These are phyloP conservation scores for Beauveria pseudobassiana DNA, from an alignment of 2,329 filamentous ascomycete species.

Conservation along the genomic window DNA sequence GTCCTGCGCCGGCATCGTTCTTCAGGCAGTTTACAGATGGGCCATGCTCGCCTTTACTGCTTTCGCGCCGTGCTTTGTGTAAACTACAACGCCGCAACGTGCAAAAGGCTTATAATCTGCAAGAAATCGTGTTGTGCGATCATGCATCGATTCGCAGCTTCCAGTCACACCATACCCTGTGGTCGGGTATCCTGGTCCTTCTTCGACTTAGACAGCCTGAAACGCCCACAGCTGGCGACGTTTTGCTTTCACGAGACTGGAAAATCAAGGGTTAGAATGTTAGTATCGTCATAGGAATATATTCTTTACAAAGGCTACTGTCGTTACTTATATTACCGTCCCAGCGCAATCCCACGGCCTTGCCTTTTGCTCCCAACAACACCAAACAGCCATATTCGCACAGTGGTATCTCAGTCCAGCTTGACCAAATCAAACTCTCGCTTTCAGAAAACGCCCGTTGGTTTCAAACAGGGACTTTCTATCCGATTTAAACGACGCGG, in stretches of 20 bases:
- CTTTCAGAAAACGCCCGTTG: neutral
- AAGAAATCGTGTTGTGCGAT: neutral
- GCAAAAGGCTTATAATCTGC: neutral
- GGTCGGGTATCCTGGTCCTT: too few relatives aligned
- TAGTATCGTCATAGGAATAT: neutral
- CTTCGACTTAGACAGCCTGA: neutral
- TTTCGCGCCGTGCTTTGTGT: constrained; percentile 4
- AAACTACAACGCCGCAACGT: neutral
- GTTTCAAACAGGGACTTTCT: too few relatives aligned
- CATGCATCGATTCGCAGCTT: neutral
- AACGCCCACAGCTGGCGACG: neutral
- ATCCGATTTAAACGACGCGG: neutral
- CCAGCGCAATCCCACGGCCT: neutral
- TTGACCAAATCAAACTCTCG: neutral
- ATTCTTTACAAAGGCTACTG: neutral
- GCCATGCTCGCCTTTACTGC: constrained; percentile 11
- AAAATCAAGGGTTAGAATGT: neutral
- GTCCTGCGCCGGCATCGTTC: constrained; percentile 7
- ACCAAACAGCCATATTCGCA: neutral
- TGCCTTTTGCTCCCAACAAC: neutral
- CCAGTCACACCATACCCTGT: neutral
- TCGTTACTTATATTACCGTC: neutral
- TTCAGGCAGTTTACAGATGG: neutral
- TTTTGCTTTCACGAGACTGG: neutral
- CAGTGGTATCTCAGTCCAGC: neutral